These are phyloP conservation scores for Dothideomycetes sp. DNA, from an alignment of 2,329 filamentous ascomycete genomes.

Conservation along the genomic window DNA sequence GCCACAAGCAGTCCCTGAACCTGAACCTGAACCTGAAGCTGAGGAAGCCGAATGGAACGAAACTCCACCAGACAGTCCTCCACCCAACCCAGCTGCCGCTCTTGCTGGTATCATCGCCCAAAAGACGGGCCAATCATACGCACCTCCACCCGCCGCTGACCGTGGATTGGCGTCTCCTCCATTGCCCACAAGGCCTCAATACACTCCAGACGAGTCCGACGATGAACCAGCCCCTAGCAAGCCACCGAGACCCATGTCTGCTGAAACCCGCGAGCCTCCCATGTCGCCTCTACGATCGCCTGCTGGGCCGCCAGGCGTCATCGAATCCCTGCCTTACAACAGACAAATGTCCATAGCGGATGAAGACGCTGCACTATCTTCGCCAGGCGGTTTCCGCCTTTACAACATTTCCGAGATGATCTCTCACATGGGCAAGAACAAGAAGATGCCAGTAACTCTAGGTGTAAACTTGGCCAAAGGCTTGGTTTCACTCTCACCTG, in stretches of 20 bases:
- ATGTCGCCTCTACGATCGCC: slow-evolving; percentile 31
- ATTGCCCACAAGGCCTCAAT: slow-evolving; percentile 45
- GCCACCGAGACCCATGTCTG: slow-evolving; percentile 53
- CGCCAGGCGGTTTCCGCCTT: slow-evolving; percentile 77
- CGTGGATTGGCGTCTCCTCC: slow-evolving; percentile 40
- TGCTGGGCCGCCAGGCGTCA: slow-evolving; percentile 29
- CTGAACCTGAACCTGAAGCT: slow-evolving; percentile 25
- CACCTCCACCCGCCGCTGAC: slow-evolving; percentile 18
- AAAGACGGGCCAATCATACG: slow-evolving; percentile 32
- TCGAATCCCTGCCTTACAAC: slow-evolving; percentile 49
- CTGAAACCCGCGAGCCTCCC: slow-evolving; percentile 40
- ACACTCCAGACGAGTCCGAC: slow-evolving; percentile 60
- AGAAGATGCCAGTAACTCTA: slow-evolving; percentile 95
- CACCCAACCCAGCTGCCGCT: slow-evolving; percentile 47
- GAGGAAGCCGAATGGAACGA: slow-evolving; percentile 35
- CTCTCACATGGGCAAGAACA: slow-evolving; percentile 90
- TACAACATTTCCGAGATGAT: slow-evolving; percentile 98
- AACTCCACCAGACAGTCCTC: slow-evolving; percentile 27
- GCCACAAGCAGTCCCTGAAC: slow-evolving; percentile 28
- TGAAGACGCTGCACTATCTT: slow-evolving; percentile 38
- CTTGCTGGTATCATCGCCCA: slow-evolving; percentile 46
- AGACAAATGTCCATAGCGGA: slow-evolving; percentile 33
- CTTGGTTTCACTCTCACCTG: slow-evolving; percentile 81
- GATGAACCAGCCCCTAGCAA: slow-evolving; percentile 52
- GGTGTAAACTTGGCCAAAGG: slow-evolving; percentile 88